Conservation (phyloP, 2,329 filamentous ascomycete genomes). For the Zymoseptoria passerinii region DNA sequence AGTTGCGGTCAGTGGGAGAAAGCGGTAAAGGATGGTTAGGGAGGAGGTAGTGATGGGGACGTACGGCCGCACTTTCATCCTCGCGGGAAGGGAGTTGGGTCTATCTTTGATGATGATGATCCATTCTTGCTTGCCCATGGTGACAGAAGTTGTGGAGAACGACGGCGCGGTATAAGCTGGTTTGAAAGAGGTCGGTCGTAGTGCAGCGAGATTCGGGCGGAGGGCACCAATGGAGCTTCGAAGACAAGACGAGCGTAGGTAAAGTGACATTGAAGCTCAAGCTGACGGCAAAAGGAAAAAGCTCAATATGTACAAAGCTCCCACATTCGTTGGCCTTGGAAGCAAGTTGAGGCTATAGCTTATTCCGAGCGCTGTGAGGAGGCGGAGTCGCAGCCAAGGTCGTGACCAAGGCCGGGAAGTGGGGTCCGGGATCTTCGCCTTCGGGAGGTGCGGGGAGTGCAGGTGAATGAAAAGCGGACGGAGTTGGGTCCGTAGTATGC, state of each 20-base stretch:
- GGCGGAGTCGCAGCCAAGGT: background rate
- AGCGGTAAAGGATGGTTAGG: too few species aligned
- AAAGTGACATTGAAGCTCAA: background rate
- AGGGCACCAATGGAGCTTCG: background rate
- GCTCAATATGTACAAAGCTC: background rate
- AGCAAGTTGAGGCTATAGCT: background rate
- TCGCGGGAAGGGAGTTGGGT: constrained; percentile 33
- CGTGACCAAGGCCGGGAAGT: background rate
- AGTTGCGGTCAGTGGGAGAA: background rate
- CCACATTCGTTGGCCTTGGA: background rate
- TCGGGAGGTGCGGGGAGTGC: background rate
- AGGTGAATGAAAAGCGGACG: background rate
- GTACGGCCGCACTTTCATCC: constrained; percentile 37
- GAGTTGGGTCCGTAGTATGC: background rate
- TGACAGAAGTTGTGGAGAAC: constrained; percentile 19
- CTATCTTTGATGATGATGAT: constrained; percentile 43
- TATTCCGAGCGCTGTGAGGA: background rate
- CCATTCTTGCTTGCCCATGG: constrained; percentile 40
- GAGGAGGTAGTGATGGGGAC: too few species aligned
- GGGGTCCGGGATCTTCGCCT: background rate
- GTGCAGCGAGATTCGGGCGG: background rate
- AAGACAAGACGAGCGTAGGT: background rate
- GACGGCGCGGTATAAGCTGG: too few species aligned
- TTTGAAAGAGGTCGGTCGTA: background rate
- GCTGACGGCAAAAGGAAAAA: background rate